These are phyloP conservation scores for Dendrobium chrysotoxum DNA, from an alignment of 106 monocot species.

Conservation along the genomic window DNA sequence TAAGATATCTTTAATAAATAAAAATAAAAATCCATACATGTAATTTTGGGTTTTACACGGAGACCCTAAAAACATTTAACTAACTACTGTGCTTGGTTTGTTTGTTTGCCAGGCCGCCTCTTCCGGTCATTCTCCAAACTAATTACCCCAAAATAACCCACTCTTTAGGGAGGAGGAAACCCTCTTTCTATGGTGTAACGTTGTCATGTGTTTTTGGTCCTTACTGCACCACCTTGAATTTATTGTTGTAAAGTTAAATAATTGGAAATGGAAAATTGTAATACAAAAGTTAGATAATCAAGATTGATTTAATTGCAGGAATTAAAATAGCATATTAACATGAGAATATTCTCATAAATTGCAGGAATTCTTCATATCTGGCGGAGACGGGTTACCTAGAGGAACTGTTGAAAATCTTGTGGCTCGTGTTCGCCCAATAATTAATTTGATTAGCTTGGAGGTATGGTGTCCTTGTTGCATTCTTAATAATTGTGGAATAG, in stretches of 20 bases:
- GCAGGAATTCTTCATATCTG: constrained; percentile 97
- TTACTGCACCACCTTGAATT: background rate
- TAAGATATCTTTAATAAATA: too few relatives aligned
- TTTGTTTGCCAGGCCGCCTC: too few relatives aligned
- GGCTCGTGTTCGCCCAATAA: constrained; percentile 73
- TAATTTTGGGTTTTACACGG: too few relatives aligned
- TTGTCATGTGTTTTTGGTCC: background rate
- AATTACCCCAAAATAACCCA: too few relatives aligned
- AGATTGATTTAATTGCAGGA: background rate
- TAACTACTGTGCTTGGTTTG: too few relatives aligned
- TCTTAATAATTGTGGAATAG: background rate
- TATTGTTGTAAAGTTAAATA: background rate
- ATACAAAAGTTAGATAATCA: background rate
- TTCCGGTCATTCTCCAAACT: too few relatives aligned
- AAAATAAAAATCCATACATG: too few relatives aligned
- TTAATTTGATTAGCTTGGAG: constrained; percentile 69
- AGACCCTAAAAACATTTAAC: too few relatives aligned
- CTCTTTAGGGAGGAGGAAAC: too few relatives aligned
- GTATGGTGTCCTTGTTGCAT: constrained; percentile 21
- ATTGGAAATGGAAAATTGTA: background rate
- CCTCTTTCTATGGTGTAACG: background rate
- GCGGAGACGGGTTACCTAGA: constrained; percentile 96
- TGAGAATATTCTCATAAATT: constrained; percentile 1
- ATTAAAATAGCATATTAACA: background rate
- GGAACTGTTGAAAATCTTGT: constrained; percentile 93